phyloP scores from a whole-genome alignment of 2,329 filamentous ascomycete species.

The Drechmeria coniospora region DNA sequence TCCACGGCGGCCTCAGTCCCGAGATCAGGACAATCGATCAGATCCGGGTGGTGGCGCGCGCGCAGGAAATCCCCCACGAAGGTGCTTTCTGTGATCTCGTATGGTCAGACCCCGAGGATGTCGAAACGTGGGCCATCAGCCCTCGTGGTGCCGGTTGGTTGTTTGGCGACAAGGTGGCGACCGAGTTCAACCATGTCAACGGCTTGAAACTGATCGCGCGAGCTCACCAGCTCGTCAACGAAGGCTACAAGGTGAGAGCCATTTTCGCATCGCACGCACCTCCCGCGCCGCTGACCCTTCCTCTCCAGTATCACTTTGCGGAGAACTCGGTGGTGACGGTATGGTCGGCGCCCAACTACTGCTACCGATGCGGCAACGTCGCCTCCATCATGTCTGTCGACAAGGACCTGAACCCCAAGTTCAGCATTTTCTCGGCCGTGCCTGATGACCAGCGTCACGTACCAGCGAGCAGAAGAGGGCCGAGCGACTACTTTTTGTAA shows the following conservation, averaged over 20 bases:
- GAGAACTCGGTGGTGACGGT: slow-evolving; percentile 95
- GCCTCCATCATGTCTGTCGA: slow-evolving; percentile 91
- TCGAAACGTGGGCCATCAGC: slow-evolving; percentile 90
- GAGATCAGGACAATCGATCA: slow-evolving; percentile 97
- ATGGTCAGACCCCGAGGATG: slow-evolving; percentile 95
- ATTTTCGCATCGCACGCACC: too few species aligned
- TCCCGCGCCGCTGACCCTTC: slow-evolving; percentile 12
- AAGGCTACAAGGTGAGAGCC: slow-evolving; percentile 73
- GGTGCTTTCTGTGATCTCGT: slow-evolving; percentile 96
- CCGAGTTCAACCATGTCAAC: slow-evolving; percentile 95
- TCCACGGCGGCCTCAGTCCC: slow-evolving; percentile 79
- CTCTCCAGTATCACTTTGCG: slow-evolving; percentile 80
- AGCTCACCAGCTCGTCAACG: slow-evolving; percentile 96
- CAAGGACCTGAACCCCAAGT: slow-evolving; percentile 72
- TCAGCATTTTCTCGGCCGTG: slow-evolving; percentile 85
- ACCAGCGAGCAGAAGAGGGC: slow-evolving; percentile 52
- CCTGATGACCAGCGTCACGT: slow-evolving; percentile 72
- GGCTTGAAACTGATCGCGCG: slow-evolving; percentile 88
- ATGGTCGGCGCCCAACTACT: slow-evolving; percentile 95
- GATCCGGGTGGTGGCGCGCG: slow-evolving; percentile 95
- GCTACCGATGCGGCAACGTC: slow-evolving; percentile 89
- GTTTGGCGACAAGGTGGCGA: slow-evolving; percentile 93
- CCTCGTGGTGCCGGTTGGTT: slow-evolving; percentile 94
- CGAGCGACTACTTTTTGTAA: slow-evolving; percentile 56
- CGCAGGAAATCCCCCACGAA: slow-evolving; percentile 95